Evolutionary conservation across 83 land plant genomes (phyloP), one percentile per base, ranked within the genome.

Genomic region (Diphasiastrum complanatum): DNA sequence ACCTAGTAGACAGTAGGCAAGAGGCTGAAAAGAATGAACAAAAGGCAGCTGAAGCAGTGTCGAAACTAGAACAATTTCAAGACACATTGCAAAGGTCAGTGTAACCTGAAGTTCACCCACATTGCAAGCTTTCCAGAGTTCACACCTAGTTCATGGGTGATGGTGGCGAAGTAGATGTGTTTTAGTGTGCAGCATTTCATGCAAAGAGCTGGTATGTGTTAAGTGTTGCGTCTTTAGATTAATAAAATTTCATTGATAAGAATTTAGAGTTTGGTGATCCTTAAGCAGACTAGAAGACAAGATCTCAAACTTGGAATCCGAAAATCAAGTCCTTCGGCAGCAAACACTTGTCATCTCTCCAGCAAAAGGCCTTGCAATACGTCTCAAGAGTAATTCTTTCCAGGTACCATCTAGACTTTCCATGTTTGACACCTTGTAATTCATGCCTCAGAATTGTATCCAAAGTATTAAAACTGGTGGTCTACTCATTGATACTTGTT

Each of bases 301-400:
- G 49, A 78, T 82, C 24, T 65, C 86, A 5, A 92, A 88, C 67
- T 46, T 81, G 55, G 98, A 92, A 49, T 85, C 95, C 12, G 98
- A 92, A 47, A 87, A 83, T 61, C 95, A 92, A 81, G 96, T 92
- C 33, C 84, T 92, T 45, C 90, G 96, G 31, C 98, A 92, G 65
- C 98, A 92, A 61, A 79, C 96, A 23, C 67, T 92, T 50, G 71
- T 83, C 5, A 75, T 88, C 45, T 83, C 98, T 25, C 98, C 98
- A 30, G 79, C 90, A n/a, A 88, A 76, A 67, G 58, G 82, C 51
- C 51, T 79, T 32, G 60, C 81, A 28, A 75, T 75, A 19, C 75
- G 84, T 8, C 74, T 75, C 30, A 91, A 80, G 75, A 76, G 83
- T 41, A 68, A 79, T 37, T 67, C 80, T 58, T 63, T 86, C 47